These are phyloP conservation scores for Solioccasus polychromus DNA, from an alignment of 768 basidiomycete species.

Conservation along the genomic window DNA sequence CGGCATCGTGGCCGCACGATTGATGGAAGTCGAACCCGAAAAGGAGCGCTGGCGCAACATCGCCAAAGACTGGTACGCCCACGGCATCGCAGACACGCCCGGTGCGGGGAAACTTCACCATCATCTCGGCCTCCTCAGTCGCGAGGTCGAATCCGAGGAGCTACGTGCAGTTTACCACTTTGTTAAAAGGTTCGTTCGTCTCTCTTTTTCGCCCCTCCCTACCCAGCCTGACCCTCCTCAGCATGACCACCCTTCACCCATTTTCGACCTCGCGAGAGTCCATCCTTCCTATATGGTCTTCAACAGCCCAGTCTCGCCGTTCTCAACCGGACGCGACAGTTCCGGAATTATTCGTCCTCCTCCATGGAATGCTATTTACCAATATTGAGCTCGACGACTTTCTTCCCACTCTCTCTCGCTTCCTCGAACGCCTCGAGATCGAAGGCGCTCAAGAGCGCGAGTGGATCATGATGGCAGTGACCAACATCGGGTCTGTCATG, in stretches of 20 bases:
- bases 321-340: conserved; percentile 70
- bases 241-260: conserved; percentile 89
- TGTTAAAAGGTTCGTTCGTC: conserved; percentile 72
- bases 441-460: conserved; percentile 80
- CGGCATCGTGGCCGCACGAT: conserved; percentile 76
- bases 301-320: conserved; percentile 57
- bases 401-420: conserved; percentile 71
- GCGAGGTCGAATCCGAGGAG: conserved; percentile 82
- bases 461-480: conserved; percentile 95
- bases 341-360: conserved; percentile 81
- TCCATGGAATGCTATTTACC: conserved; percentile 98
- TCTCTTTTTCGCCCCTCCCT: not conserved
- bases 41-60: conserved; percentile 89
- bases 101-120: conserved; percentile 95
- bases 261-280: conserved; percentile 89
- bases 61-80: conserved; percentile 90
- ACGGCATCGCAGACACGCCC: conserved; percentile 83
- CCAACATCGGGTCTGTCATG: conserved; percentile 78
- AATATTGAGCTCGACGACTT: conserved; percentile 95
- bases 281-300: conserved; percentile 84
- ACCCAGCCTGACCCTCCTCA: conserved; percentile 32
- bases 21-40: conserved; percentile 86
- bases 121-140: conserved; percentile 83
- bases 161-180: conserved; percentile 89
- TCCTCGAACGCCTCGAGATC: conserved; percentile 82